Percentiles rank a stretch among this genome's conserved stretches.
Evolutionary conservation across 371 early-diverging fungal genomes (phyloP).

Genomic region (Mucor saturninus): DNA sequence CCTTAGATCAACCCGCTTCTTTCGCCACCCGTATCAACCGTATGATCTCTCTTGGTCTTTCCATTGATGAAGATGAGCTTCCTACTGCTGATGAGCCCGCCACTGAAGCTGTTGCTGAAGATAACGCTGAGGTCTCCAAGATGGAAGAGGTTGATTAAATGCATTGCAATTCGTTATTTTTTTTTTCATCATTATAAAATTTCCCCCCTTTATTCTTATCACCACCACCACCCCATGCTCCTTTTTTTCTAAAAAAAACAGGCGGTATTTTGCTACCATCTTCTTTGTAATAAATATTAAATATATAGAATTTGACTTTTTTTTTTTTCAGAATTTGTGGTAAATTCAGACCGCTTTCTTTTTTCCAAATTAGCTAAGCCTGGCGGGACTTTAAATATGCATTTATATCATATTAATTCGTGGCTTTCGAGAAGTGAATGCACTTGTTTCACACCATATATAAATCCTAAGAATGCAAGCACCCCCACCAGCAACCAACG

Average conservation of each 20-base stretch:
- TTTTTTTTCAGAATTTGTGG: no score
- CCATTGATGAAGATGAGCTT: slow-evolving; percentile 84
- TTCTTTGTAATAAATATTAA: slow-evolving; percentile 8
- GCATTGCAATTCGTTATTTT: slow-evolving; percentile 7
- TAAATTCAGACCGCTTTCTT: no score
- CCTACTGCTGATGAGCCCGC: slow-evolving; percentile 51
- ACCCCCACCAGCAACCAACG: slow-evolving; percentile 41
- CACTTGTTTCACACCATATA: neutral
- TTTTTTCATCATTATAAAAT: slow-evolving; percentile 7
- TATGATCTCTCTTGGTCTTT: slow-evolving; percentile 97
- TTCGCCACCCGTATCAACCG: slow-evolving; percentile 97
- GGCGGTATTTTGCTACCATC: neutral
- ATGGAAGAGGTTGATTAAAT: slow-evolving; percentile 98
- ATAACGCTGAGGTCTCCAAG: slow-evolving; percentile 79
- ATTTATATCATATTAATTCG: neutral
- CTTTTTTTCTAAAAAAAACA: slow-evolving; percentile 1
- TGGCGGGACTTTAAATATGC: neutral
- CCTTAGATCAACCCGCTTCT: slow-evolving; percentile 91
- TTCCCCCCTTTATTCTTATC: neutral
- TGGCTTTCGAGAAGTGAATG: neutral
- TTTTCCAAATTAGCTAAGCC: no score
- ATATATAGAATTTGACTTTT: neutral
- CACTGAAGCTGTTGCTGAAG: slow-evolving; percentile 61
- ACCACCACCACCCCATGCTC: neutral
- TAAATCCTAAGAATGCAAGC: slow-evolving; percentile 9